phyloP scores from a whole-genome alignment of 2,329 filamentous ascomycete species.

The Fusarium nygamai region DNA sequence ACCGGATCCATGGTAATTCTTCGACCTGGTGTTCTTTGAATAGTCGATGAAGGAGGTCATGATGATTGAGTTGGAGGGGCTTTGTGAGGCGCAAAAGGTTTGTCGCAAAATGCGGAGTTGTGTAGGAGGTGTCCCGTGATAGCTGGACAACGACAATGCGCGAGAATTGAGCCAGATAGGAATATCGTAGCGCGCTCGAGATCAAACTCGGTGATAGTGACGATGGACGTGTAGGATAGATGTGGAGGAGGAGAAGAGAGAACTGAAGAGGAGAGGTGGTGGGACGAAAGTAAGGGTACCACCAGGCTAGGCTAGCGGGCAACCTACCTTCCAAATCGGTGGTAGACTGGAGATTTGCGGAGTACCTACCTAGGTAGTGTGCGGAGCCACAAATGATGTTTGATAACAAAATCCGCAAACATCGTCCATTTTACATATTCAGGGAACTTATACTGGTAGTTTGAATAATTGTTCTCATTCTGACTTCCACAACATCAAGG shows the following conservation, averaged over 20 bases:
- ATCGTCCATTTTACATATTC: background rate
- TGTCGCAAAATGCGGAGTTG: constrained; percentile 20
- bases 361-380: background rate
- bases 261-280: constrained; percentile 21
- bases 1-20: constrained; percentile 66
- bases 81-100: constrained; percentile 12
- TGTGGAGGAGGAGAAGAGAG: constrained; percentile 16
- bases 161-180: background rate
- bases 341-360: constrained; percentile 31
- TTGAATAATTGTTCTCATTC: background rate
- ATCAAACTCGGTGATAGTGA: constrained; percentile 8
- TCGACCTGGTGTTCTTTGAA: constrained; percentile 66
- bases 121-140: background rate
- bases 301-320: constrained; percentile 6
- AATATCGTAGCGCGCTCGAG: constrained; percentile 13
- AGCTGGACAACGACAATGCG: background rate
- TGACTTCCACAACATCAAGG: background rate
- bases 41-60: constrained; percentile 59
- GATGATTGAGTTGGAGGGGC: constrained; percentile 28
- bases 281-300: constrained; percentile 22
- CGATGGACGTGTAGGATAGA: background rate
- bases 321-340: constrained; percentile 42
- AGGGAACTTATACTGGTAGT: background rate
- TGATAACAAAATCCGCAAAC: background rate
- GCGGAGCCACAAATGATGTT: background rate